A percentile compares a stretch with the other conserved stretches of the same genome.
These are phyloP conservation scores for Cryptococcus maquisensis DNA, from an alignment of 1,284 basidiomycete genomes.

Conservation along the genomic window DNA sequence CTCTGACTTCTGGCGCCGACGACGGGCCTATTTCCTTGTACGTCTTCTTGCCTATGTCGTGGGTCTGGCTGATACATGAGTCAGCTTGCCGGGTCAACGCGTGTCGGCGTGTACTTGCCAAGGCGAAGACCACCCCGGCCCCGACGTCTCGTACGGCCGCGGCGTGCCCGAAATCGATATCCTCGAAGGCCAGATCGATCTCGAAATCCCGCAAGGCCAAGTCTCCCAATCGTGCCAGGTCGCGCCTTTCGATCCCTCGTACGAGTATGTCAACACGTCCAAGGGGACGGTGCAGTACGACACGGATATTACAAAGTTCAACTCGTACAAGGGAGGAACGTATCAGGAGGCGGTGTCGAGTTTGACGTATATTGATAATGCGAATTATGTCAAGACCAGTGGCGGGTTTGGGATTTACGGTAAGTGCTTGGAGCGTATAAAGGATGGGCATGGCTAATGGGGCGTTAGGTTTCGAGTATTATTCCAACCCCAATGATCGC, in stretches of 20 bases:
- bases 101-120: conserved; percentile 57
- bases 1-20: conserved; percentile 21
- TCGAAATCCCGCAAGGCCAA: conserved; percentile 25
- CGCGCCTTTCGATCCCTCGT: conserved; percentile 61
- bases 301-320: conserved; percentile 57
- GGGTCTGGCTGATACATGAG: background rate
- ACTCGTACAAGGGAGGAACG: conserved; percentile 68
- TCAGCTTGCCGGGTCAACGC: conserved; percentile 55
- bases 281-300: conserved; percentile 37
- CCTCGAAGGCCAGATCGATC: conserved; percentile 48
- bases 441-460: background rate
- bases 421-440: conserved; percentile 18
- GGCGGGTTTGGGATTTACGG: conserved; percentile 54
- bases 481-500: conserved; percentile 57
- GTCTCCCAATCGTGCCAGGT: conserved; percentile 59
- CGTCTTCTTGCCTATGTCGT: conserved; percentile 8
- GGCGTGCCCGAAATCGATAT: conserved; percentile 56
- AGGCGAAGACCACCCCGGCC: conserved; percentile 52
- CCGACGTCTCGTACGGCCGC: conserved; percentile 44
- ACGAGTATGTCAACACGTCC: conserved; percentile 58
- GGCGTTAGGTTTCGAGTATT: conserved; percentile 62
- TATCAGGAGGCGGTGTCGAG: conserved; percentile 79
- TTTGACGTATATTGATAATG: conserved; percentile 56
- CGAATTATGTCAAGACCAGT: conserved; percentile 36
- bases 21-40: conserved; percentile 24